Evolutionary conservation across 345 rosid species (phyloP), one percentile per base, ranked within the genome.

Genomic region (Microcos paniculata): DNA sequence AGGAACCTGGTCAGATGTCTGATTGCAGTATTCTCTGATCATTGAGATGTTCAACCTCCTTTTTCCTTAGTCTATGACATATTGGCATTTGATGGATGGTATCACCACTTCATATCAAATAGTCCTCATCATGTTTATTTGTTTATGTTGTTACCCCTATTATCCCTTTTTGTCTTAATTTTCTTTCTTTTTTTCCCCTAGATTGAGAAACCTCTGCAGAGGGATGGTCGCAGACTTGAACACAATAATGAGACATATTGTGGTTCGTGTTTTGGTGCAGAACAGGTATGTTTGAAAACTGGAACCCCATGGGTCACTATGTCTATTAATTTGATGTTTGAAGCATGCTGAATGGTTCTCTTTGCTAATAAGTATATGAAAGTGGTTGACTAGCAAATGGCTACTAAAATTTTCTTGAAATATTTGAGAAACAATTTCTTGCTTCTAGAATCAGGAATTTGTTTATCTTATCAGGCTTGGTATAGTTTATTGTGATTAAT

Each of bases 231-330:
- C 75, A 86, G 93, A 81, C 93, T 89, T 76, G 91, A 83, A 72
- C 90, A 88, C n/a, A n/a, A n/a, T 71, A 77, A 90, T 63, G 91
- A 90, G 74, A 85, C 82, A 21, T 90, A 85, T 70, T 88, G 93
- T 85, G 93, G 91, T 46, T 86, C 91, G 13, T 90, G 91, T 77
- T 90, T 79, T 82, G 91, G 93, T 72, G 90, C 93, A 65, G 93
- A 90, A 84, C 19, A 69, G 76, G 91, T 86, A 86, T 70, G 55
- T 23, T 40, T 30, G 57, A 70, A 30, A 70, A 51, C 35, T 69
- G 8, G 48, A 42, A 30, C 23, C 40, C 56, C 52, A 58, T 67
- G 8, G 30, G 19, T 77, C 16, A 10, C 19, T 56, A 4, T 42
- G 30, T 76, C 4, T 28, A 12, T 42, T 6, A 19, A 56, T n/a